A percentile compares a stretch with the other conserved stretches of the same genome.
These are phyloP conservation scores for Candida incommunis DNA, from an alignment of 805 yeast species.

Conservation along the genomic window DNA sequence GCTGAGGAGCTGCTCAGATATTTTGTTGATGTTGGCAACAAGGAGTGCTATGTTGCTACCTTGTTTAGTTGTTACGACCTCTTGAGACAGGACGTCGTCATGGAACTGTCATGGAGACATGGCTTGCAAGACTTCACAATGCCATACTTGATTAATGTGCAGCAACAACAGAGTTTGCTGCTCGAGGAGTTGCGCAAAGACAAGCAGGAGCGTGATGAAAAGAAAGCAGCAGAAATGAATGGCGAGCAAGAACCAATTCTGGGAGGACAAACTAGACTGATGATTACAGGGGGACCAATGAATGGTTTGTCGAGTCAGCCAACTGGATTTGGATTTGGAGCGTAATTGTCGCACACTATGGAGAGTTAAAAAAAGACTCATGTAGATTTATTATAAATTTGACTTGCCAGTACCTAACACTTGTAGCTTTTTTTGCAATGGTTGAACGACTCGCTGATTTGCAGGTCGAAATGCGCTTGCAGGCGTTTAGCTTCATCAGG, in stretches of 20 bases:
- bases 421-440: too few species aligned
- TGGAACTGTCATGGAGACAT: slow-evolving; percentile 86
- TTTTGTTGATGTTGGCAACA: slow-evolving; percentile 93
- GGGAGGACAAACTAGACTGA: slow-evolving; percentile 50
- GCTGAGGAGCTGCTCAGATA: slow-evolving; percentile 80
- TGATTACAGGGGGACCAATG: slow-evolving; percentile 28
- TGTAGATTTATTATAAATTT: neutral
- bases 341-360: too few species aligned
- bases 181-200: slow-evolving; percentile 54
- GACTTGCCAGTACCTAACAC: too few species aligned
- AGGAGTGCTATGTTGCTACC: slow-evolving; percentile 85
- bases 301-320: neutral
- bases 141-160: slow-evolving; percentile 80
- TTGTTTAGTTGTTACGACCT: slow-evolving; percentile 74
- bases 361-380: too few species aligned
- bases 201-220: slow-evolving; percentile 53
- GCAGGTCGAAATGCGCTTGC: too few species aligned
- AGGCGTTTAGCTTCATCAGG: too few species aligned
- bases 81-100: slow-evolving; percentile 67
- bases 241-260: slow-evolving; percentile 37
- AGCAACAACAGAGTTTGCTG: slow-evolving; percentile 62
- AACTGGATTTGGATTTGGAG: neutral
- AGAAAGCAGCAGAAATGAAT: slow-evolving; percentile 30
- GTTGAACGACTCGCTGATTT: too few species aligned
- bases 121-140: slow-evolving; percentile 70